phyloP scores from a whole-genome alignment of 768 basidiomycete genomes.

The Macrolepiota albuminosa region DNA sequence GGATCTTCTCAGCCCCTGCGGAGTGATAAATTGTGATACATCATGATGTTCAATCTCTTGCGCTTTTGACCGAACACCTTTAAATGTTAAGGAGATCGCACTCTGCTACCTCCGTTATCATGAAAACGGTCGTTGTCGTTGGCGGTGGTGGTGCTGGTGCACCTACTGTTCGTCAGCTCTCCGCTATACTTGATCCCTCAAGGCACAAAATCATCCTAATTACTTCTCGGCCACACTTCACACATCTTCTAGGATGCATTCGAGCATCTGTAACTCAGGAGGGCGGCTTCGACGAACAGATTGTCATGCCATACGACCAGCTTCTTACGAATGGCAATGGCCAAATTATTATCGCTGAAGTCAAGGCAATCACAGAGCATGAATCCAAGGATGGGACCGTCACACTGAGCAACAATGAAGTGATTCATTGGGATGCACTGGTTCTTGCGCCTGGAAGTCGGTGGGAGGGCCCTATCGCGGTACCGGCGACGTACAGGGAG shows the following conservation, averaged over 20 bases:
- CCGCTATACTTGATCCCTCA: conserved; percentile 40
- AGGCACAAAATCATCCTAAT: conserved; percentile 53
- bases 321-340: conserved; percentile 45
- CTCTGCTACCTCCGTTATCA: background rate
- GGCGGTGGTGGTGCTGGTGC: conserved; percentile 58
- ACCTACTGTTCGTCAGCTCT: conserved; percentile 40
- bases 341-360: conserved; percentile 35
- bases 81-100: background rate
- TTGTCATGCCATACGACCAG: conserved; percentile 48
- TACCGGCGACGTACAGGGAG: conserved; percentile 33
- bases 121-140: conserved; percentile 33
- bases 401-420: conserved; percentile 44
- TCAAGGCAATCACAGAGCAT: conserved; percentile 25
- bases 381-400: conserved; percentile 39
- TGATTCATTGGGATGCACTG: conserved; percentile 48
- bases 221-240: conserved; percentile 42
- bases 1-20: no score
- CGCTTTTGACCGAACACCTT: background rate
- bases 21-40: background rate
- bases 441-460: conserved; percentile 55
- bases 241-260: conserved; percentile 45
- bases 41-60: background rate
- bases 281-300: conserved; percentile 37
- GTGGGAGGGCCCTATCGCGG: conserved; percentile 45
- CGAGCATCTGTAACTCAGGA: conserved; percentile 48